Evolutionary conservation across 352 stramenopile species (phyloP).

Genomic region (Pythium biforme): DNA sequence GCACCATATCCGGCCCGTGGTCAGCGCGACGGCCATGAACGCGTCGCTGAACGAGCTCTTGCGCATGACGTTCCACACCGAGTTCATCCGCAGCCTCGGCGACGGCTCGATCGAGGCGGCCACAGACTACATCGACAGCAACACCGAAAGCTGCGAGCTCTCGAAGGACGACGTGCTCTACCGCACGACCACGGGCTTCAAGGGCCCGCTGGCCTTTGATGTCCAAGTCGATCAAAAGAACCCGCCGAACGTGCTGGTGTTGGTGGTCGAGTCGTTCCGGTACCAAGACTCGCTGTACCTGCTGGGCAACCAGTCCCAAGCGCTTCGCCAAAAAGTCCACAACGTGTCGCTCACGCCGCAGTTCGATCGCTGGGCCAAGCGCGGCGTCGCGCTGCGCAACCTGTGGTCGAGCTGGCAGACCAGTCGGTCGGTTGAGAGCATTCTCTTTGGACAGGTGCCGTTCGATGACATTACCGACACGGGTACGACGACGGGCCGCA

Average conservation of each 20-base stretch:
- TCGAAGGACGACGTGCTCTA: constrained; percentile 40
- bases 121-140: constrained; percentile 29
- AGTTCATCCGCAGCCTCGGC: constrained; percentile 11
- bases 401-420: constrained; percentile 62
- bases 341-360: constrained; percentile 52
- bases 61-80: background rate
- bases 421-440: constrained; percentile 57
- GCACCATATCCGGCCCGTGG: constrained; percentile 1
- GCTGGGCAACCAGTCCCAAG: constrained; percentile 29
- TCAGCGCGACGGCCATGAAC: constrained; percentile 16
- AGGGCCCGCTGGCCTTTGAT: constrained; percentile 44
- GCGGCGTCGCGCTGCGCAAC: constrained; percentile 48
- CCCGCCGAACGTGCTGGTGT: constrained; percentile 49
- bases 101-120: constrained; percentile 8
- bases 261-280: constrained; percentile 59
- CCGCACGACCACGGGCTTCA: constrained; percentile 36
- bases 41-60: constrained; percentile 26
- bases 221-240: constrained; percentile 32
- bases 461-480: constrained; percentile 41
- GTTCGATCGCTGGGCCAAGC: constrained; percentile 52
- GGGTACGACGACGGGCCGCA: constrained; percentile 35
- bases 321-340: constrained; percentile 11
- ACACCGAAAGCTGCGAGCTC: constrained; percentile 44
- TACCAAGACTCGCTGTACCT: constrained; percentile 56
- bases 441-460: constrained; percentile 49